Evolutionary conservation across 345 rosid species (phyloP), one percentile per base, ranked within the genome.

Genomic region (Populus euphratica): DNA sequence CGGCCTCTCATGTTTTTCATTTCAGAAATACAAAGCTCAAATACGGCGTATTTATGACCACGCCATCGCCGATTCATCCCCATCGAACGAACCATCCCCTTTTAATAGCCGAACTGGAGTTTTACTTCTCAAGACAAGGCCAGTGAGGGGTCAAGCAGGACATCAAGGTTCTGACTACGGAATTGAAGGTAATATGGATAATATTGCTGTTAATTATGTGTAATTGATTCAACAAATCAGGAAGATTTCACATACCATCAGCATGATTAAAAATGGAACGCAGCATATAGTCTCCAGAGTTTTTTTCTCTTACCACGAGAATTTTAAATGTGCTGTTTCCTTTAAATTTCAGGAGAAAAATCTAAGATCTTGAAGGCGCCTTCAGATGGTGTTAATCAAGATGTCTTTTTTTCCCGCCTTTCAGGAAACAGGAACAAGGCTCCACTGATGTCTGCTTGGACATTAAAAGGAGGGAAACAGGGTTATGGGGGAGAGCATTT

Each of bases 21-120:
- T 82, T 43, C 85, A 91, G 93, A 89, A 85, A 81, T 81, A 83
- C 77, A 89, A 79, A 80, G 29, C 72, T 74, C 85, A 81, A 72
- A 74, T 81, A 50, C 76, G 79, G 43, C 81, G 31, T 18, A 33
- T 79, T 56, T 47, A 4, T 1, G 59, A 75, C n/a, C 25, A 52
- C 31, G 47, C 39, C 52, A 41, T 12, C 17, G 12, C 35, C 9
- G 9, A 13, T 61, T 36, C 35, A 20, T 69, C 63, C 21, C 35
- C 69, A 64, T n/a, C 14, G 17, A 8, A 49, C 39, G 39, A 38
- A 6, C 39, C 29, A 27, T 27, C 29, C 29, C 39, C 39, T 5
- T 5, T 38, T 38, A 38, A 38, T 38, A 38, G 8, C 8, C 6
- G 8, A 5, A 38, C 39, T 38, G 39, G 8, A 38, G 39, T 38